These are phyloP conservation scores for Trichocomaceae sp. DNA, from an alignment of 2,329 filamentous ascomycete species.

Conservation along the genomic window DNA sequence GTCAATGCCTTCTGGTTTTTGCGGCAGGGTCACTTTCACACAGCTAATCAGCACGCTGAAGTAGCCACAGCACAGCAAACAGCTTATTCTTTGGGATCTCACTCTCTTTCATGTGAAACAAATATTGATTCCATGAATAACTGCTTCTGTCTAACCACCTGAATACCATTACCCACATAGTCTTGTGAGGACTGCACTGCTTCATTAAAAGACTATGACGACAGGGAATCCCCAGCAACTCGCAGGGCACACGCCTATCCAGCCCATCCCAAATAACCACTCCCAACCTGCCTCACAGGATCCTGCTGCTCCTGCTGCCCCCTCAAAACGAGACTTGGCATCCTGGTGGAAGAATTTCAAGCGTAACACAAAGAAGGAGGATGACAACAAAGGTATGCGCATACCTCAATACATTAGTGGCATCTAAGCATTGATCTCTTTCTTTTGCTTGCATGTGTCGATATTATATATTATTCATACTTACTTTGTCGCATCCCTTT, in stretches of 20 bases:
- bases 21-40: conserved; percentile 1
- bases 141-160: background rate
- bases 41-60: conserved; percentile 7
- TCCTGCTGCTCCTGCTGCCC: conserved; percentile 59
- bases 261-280: conserved; percentile 22
- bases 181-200: background rate
- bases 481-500: no score
- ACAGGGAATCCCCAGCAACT: conserved; percentile 33
- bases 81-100: background rate
- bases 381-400: conserved; percentile 52
- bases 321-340: conserved; percentile 78
- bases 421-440: background rate
- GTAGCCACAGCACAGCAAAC: conserved; percentile 3
- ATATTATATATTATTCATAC: background rate
- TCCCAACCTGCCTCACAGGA: conserved; percentile 30
- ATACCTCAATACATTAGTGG: background rate
- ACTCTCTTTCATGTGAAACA: background rate
- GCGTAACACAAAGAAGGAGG: conserved; percentile 57
- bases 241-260: conserved; percentile 28
- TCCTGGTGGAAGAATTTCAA: conserved; percentile 99
- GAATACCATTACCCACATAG: background rate
- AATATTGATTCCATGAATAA: background rate
- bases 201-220: conserved; percentile 23
- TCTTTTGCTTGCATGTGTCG: background rate
- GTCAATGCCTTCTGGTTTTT: background rate